Conservation (phyloP, 192 early-diverging fungal genomes). For the Ambispora gerdemannii region DNA sequence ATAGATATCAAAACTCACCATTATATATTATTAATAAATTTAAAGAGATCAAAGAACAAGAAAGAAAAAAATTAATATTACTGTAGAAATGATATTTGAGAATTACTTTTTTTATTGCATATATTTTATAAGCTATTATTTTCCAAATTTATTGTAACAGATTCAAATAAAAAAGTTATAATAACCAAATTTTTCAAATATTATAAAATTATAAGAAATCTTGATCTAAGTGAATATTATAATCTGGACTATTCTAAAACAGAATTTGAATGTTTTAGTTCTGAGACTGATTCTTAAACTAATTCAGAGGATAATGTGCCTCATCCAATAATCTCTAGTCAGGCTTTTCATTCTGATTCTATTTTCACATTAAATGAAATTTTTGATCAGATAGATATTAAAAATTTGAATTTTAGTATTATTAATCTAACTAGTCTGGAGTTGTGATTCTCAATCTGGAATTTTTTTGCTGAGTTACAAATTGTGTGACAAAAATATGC, state of each 20-base stretch:
- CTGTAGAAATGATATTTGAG: conserved; percentile 13
- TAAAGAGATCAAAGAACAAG: conserved; percentile 19
- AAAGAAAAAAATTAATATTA: conserved; percentile 15
- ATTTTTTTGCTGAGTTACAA: background rate
- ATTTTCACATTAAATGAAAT: conserved; percentile 2
- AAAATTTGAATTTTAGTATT: background rate
- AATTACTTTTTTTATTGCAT: conserved; percentile 21
- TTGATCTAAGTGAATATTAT: background rate
- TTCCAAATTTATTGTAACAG: background rate
- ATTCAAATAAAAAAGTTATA: background rate
- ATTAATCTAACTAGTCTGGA: background rate
- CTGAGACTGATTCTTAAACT: background rate
- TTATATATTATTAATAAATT: conserved; percentile 12
- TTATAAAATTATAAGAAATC: background rate
- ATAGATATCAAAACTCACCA: conserved; percentile 4
- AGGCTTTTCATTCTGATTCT: background rate
- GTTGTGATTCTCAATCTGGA: no score
- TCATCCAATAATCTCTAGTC: background rate
- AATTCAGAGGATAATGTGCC: background rate
- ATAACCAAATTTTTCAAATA: background rate
- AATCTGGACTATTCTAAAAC: background rate
- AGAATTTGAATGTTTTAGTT: background rate
- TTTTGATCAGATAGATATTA: conserved; percentile 6
- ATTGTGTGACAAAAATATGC: background rate
- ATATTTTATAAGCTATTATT: conserved; percentile 11